Base-by-base conservation (phyloP, 2,329 filamentous ascomycete species). In the Calonectria pseudoturangicola region DNA sequence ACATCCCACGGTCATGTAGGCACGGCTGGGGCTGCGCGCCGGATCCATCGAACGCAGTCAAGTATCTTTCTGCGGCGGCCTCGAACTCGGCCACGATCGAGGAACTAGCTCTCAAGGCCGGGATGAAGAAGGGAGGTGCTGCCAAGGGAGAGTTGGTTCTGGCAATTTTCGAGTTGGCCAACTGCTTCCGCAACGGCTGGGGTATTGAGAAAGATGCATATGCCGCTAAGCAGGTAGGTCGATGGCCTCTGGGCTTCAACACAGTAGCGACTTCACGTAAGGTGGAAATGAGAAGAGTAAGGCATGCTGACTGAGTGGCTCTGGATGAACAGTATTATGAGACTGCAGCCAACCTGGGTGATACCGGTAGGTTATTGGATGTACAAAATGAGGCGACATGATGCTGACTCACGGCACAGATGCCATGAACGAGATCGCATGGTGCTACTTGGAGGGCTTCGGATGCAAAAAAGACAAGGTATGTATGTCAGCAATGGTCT, bases 401-500 rank as follows among this genome's bases (percentile, higher is more conserved):
- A 71, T 54, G 51, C 71, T 74, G 50, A 73, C 66, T 51, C 56
- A 62, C 51, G 66, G 68, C 72, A 73, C 78, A 92, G 97, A 99
- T 86, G 97, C 96, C 71, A 98, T 98, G 96, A 98, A 98, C 82
- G 96, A 98, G 85, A 93, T 93, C 67, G 97, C 93, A 43, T 98
- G 95, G 95, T 99, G 97, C 87, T 98, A 97, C 88, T 85, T 97
- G 33, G 94, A 98, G 82, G 97, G 97, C n/a, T 98, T 98, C 85
- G 97, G 97, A 41, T 96, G 95, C 81, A 97, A 95, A 84, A 99
- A 98, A 85, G 96, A 99, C 88, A 98, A 98, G 94, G 96, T 98
- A 89, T 85, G 94, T 91, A 56, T 58, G 70, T 67, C 47, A 63
- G 63, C 50, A 70, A 45, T 68, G 63, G 71, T 67, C 51, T 72